Evolutionary conservation across 305 asterid species (phyloP), one percentile per base, ranked within the genome.

Genomic region (Fraxinus sp.): DNA sequence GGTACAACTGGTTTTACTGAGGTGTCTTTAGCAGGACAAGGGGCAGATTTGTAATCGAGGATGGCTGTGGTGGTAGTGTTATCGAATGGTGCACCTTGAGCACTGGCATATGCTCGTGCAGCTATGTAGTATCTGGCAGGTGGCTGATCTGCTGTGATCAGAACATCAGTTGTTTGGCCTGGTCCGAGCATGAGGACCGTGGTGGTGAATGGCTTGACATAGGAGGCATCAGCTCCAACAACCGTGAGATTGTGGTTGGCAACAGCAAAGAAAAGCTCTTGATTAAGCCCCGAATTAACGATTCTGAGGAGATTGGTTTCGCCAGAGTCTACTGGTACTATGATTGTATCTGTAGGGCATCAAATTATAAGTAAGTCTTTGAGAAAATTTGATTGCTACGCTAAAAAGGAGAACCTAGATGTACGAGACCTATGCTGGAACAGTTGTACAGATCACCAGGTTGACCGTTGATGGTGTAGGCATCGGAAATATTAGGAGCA

Each of bases 161-260:
- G 89, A 41, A 94, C 97, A 79, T 94, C 97, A 0, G 98, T 94
- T 44, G 98, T 94, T 72, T 94, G 98, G n/a, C 98, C 98, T 0
- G 98, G 98, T 9, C 98, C 98, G 5, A 94, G 90, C 98, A 94
- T 94, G 81, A 94, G 82, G 77, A 92, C 94, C 3, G 92, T 83
- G 81, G 97, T 93, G 76, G 93, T 91, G 84, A 94, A 94, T 86
- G 98, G 97, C 83, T 91, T 93, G 1, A 93, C 84, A 52, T 94
- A 94, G 0, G 95, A 89, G 83, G 97, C 97, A 24, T 94, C 98
- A 16, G 97, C 98, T 78, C 92, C 98, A 5, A 94, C 97, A 26
- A 94, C 97, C 0, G 93, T 94, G 33, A 94, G 86, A 82, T 83
- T 89, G 88, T 94, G 98, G 81, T 91, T 91, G 71, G 97, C 97